phyloP scores from a whole-genome alignment of 2,329 filamentous ascomycete genomes.

The Ceratocystiopsis minuta region DNA sequence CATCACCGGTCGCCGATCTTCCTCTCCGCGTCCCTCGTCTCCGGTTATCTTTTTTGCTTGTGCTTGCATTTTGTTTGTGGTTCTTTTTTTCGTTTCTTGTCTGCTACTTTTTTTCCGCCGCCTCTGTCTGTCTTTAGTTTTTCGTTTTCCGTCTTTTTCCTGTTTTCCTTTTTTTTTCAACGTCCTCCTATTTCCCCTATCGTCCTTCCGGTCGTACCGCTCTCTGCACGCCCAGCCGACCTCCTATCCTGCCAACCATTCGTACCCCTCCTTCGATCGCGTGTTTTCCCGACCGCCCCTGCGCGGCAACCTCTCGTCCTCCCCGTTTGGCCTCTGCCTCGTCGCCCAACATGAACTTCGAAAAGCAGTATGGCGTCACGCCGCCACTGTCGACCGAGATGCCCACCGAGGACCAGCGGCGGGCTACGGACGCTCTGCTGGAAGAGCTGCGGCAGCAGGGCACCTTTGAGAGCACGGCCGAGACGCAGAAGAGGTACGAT shows the following conservation, averaged over 20 bases:
- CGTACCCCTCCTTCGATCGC: too few relatives aligned
- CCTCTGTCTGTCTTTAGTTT: background rate
- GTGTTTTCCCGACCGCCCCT: background rate
- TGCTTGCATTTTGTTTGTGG: background rate
- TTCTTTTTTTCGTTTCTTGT: background rate
- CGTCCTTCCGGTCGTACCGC: too few relatives aligned
- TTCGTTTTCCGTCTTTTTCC: background rate
- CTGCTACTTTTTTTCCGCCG: background rate
- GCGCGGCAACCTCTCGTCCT: background rate
- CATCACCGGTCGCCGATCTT: too few relatives aligned
- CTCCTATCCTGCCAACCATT: too few relatives aligned
- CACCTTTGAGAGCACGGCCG: constrained; percentile 72
- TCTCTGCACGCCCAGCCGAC: too few relatives aligned
- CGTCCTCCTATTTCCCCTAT: too few relatives aligned
- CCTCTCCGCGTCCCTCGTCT: too few relatives aligned
- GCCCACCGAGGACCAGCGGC: constrained; percentile 60
- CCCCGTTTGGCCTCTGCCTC: background rate
- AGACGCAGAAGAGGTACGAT: constrained; percentile 61
- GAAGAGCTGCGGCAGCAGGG: constrained; percentile 75
- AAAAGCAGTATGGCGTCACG: constrained; percentile 46
- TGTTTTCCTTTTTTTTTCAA: background rate
- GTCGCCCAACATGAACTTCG: constrained; percentile 10
- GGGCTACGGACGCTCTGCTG: constrained; percentile 61
- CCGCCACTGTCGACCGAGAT: constrained; percentile 62
- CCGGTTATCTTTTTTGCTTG: too few relatives aligned